Evolutionary conservation across 208 protist genomes (phyloP).

Genomic region (Crithidia fasciculata): DNA sequence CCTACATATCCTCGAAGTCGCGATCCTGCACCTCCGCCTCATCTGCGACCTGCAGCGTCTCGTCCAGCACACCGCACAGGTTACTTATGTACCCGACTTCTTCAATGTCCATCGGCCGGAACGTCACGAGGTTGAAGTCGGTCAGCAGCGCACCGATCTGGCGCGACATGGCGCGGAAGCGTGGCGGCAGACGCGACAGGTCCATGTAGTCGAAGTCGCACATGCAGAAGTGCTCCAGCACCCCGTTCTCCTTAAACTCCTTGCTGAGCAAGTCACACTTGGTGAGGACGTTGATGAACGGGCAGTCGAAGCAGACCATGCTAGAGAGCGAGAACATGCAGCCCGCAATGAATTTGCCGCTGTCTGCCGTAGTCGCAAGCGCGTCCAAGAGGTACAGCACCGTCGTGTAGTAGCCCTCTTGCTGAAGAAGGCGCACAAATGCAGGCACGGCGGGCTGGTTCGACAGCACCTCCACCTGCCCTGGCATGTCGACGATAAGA

Average conservation of each 20-base stretch:
- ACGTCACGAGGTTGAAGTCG: slow-evolving; percentile 87
- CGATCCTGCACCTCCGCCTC: slow-evolving; percentile 86
- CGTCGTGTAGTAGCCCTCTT: slow-evolving; percentile 79
- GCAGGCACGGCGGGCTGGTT: slow-evolving; percentile 93
- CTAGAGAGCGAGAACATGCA: slow-evolving; percentile 90
- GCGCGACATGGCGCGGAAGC: slow-evolving; percentile 75
- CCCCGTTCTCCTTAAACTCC: slow-evolving; percentile 65
- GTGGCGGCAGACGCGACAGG: slow-evolving; percentile 60
- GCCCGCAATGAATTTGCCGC: slow-evolving; percentile 91
- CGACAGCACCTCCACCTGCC: slow-evolving; percentile 99
- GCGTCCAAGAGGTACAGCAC: slow-evolving; percentile 91
- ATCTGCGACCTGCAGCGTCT: slow-evolving; percentile 86
- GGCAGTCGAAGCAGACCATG: slow-evolving; percentile 93
- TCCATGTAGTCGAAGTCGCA: slow-evolving; percentile 91
- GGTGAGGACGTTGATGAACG: slow-evolving; percentile 91
- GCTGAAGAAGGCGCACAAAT: slow-evolving; percentile 84
- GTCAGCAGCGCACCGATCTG: slow-evolving; percentile 66
- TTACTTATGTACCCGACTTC: slow-evolving; percentile 73
- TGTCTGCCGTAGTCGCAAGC: slow-evolving; percentile 80
- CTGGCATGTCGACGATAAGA: slow-evolving; percentile 99
- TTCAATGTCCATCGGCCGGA: slow-evolving; percentile 82
- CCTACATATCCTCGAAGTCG: slow-evolving; percentile 36
- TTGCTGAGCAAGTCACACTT: slow-evolving; percentile 89
- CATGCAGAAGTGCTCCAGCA: slow-evolving; percentile 85
- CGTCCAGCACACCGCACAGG: slow-evolving; percentile 76